Base-by-base conservation (phyloP, 352 stramenopile genomes). In the Saprolegnia diclina region DNA sequence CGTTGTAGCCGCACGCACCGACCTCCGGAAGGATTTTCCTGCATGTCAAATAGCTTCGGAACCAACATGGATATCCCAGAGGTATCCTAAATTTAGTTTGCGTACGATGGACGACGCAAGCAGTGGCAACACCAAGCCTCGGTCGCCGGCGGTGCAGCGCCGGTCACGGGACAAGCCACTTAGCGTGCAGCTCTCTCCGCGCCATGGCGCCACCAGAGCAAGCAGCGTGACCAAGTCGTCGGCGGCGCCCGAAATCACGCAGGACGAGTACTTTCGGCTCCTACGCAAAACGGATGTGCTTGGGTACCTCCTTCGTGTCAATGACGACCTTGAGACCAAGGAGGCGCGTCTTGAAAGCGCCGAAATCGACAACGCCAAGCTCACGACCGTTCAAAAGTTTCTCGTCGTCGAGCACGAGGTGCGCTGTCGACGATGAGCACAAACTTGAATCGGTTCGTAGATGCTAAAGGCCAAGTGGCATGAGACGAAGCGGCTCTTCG, bases 311-410 rank as follows among this genome's bases (percentile, higher is more conserved):
- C n/a, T 67, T 5, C 42, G 59, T 21, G 59, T 67, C 10, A 54
- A 67, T 18, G 59, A 40, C 32, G 40, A 67, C 46, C 29, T 67
- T 6, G 35, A 50, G 32, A 29, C 22, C 11, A 42, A 35, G 19
- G 42, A 67, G 21, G 59, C 19, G 35, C 40, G n/a, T 5, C 46
- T 67, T 0, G 46, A 67, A 26, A 18, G 13, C 5, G 59, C 59
- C 26, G 59, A 67, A 62, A 42, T 67, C 13, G 59, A 67, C 42
- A 67, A 67, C 46, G n/a, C 59, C 13, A 67, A 67, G 38, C 59
- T 67, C 22, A 9, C 19, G 4, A 22, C 59, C 11, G 35, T 67
- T 19, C 19, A 67, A 35, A 67, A 62, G 59, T 24, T 62, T 26
- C 16, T 67, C 16, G 19, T 62, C 10, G 46, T 67, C 22, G 59